Conservation (phyloP, 441 rosid species). For the Gossypium trilobum region DNA sequence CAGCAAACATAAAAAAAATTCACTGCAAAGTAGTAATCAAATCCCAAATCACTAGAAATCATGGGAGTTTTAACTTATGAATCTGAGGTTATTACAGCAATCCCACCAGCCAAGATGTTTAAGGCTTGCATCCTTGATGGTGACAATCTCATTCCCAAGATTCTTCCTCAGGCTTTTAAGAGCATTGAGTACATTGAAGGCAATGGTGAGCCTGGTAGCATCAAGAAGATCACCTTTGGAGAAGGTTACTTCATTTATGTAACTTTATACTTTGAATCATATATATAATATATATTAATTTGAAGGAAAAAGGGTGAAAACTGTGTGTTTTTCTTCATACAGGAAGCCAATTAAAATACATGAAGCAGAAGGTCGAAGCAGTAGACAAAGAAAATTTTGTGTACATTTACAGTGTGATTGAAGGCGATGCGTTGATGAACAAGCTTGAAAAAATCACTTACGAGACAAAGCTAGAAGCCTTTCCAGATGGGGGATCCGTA, state of each 20-base stretch:
- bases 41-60: not conserved
- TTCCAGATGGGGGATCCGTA: constrained; percentile 25
- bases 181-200: constrained; percentile 21
- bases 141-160: constrained; percentile 17
- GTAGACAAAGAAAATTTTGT: constrained; percentile 29
- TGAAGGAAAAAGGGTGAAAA: not conserved
- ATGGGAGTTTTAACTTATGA: not conserved
- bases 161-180: constrained; percentile 25
- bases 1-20: not conserved
- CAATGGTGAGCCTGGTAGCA: constrained; percentile 30
- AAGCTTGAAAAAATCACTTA: constrained; percentile 21
- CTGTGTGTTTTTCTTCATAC: not conserved
- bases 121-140: constrained; percentile 24
- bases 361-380: constrained; percentile 25
- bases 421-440: constrained; percentile 20
- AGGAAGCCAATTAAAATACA: constrained; percentile 19
- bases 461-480: constrained; percentile 17
- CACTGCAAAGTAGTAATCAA: not conserved
- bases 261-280: not conserved
- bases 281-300: not conserved
- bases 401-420: constrained; percentile 18
- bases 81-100: not conserved
- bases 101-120: constrained; percentile 29
- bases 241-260: constrained; percentile 10
- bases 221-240: constrained; percentile 18